Percentiles rank a stretch among this genome's conserved stretches.
These are phyloP conservation scores for Canna indica DNA, from an alignment of 176 grass and related monocot genomes.

Conservation along the genomic window DNA sequence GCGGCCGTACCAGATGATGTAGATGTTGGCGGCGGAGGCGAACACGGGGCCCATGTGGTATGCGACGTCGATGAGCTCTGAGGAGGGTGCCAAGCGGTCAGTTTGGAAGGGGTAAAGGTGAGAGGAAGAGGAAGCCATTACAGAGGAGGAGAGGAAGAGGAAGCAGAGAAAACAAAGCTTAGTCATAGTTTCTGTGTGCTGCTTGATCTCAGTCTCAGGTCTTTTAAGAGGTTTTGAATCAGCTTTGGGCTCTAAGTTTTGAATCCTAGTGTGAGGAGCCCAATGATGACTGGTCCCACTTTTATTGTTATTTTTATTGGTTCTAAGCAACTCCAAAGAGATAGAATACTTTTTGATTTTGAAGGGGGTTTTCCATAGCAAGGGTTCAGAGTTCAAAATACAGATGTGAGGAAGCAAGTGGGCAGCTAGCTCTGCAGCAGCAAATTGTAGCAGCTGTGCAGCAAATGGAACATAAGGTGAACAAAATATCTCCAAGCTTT, in stretches of 20 bases:
- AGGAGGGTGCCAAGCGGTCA: constrained; percentile 39
- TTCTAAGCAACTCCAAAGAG: no score
- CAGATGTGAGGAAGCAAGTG: no score
- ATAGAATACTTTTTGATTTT: no score
- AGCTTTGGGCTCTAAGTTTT: neutral
- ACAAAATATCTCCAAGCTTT: no score
- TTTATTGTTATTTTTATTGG: neutral
- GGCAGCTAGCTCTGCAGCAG: no score
- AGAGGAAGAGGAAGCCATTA: neutral
- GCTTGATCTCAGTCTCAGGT: neutral
- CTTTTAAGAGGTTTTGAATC: neutral
- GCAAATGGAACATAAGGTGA: no score
- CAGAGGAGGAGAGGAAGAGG: neutral
- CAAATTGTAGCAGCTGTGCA: no score
- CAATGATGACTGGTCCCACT: neutral
- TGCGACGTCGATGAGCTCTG: constrained; percentile 50
- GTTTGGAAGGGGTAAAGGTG: constrained; percentile 24
- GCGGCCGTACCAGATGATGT: constrained; percentile 84
- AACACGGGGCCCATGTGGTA: constrained; percentile 95
- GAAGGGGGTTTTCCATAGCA: neutral
- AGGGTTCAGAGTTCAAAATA: no score
- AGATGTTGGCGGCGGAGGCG: constrained; percentile 51
- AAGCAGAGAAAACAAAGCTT: neutral
- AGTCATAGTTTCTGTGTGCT: neutral
- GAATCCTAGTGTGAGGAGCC: neutral